phyloP scores from a whole-genome alignment of 2,329 filamentous ascomycete genomes.

The Venturia pyrina region DNA sequence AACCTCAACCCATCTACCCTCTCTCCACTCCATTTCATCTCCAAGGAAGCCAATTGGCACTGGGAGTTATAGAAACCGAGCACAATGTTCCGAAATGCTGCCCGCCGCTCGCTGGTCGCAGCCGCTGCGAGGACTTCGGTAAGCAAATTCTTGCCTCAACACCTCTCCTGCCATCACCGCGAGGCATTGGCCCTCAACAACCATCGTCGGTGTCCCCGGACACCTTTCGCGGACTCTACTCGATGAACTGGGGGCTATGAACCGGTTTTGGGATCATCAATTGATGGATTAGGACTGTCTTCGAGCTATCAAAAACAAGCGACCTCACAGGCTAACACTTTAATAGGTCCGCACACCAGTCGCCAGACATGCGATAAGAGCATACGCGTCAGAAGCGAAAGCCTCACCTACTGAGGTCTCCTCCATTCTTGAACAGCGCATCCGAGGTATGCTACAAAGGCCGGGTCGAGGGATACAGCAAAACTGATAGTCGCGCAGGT shows the following conservation, averaged over 20 bases:
- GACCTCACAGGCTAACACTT: neutral
- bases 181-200: neutral
- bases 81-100: slow-evolving; percentile 6
- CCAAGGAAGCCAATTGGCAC: slow-evolving; percentile 1
- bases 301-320: neutral
- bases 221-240: neutral
- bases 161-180: neutral
- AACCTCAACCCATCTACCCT: neutral
- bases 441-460: slow-evolving; percentile 56
- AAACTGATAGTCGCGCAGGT: slow-evolving; percentile 3
- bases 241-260: neutral
- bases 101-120: slow-evolving; percentile 9
- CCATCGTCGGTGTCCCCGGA: neutral
- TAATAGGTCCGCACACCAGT: slow-evolving; percentile 74
- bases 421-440: slow-evolving; percentile 98
- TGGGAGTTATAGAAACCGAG: neutral
- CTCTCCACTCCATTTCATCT: neutral
- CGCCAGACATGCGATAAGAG: slow-evolving; percentile 62
- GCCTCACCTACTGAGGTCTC: slow-evolving; percentile 96
- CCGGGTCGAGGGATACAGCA: neutral
- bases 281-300: neutral
- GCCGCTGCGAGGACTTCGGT: slow-evolving; percentile 9
- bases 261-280: neutral
- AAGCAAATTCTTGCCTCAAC: slow-evolving; percentile 6
- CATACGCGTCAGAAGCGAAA: slow-evolving; percentile 89